Evolutionary conservation across 441 rosid species (phyloP), one percentile per base, ranked within the genome.

Genomic region (Aleurites moluccanus): DNA sequence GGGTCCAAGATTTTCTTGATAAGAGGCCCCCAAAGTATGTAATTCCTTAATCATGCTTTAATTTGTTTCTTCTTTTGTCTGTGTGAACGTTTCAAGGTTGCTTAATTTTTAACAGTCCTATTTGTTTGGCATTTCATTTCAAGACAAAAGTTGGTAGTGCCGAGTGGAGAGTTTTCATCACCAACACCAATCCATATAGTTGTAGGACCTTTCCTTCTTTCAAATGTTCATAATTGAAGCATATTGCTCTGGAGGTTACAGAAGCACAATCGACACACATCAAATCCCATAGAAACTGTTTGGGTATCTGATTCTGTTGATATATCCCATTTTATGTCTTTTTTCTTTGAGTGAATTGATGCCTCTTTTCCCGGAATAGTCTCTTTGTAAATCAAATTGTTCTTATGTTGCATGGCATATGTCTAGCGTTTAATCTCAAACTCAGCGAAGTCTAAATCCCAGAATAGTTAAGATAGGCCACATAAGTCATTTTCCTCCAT

Each of bases 21-120:
- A 87, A 87, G 81, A 84, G 84, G 75, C 97, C 99, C 50, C 96
- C 97, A 0, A 92, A 92, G 98, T 92, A 83, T 61, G 78, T n/a
- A 78, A 47, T 69, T 71, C 23, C 62, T 61, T 62, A 55, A 64
- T 70, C 55, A 47, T 56, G 21, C 50, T 20, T 65, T 56, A 23
- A 9, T 28, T 73, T 49, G 42, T 59, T 49, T 21, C 38, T 10
- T 72, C 15, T 50, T 8, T 18, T 52, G 13, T 21, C 23, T 30
- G 18, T 55, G 47, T 75, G 27, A 23, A 16, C 30, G 63, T 60
- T 40, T 25, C n/a, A 64, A 30, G 45, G 59, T 61, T 59, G 10
- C 60, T 64, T 33, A 15, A 9, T 65, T 25, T 68, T 55, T 62
- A 47, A 13, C 45, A 74, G 27, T 57, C 9, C 65, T 11, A 6